Evolutionary conservation across 2,329 filamentous ascomycete genomes (phyloP), one percentile per base, ranked within the genome.

Genomic region (Apiospora marii): DNA sequence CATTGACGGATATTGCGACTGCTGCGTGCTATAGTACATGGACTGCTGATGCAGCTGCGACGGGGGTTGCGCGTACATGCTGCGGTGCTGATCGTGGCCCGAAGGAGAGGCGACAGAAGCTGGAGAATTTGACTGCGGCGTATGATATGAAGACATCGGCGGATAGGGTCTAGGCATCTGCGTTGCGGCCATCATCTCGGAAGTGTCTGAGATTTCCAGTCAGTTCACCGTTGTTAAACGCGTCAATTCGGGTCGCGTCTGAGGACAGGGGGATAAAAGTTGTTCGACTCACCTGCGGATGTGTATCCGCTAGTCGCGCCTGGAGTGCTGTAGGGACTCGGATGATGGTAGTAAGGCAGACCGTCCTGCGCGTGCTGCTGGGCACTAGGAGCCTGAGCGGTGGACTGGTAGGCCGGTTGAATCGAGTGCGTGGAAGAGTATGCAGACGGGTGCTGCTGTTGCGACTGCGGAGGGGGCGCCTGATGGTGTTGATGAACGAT

Each of bases 121-220:
- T 68, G 96, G 96, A 71, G 96, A 98, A 83, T 96, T 97, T 72
- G 95, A 97, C 85, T 98, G 95, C 71, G 95, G 95, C 24, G 95
- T 97, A 83, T 98, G 94, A 82, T 98, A 98, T 37, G 53, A 61
- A 44, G 88, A 88, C 81, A 98, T 97, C 74, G 94, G 94, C 77
- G 95, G 95, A 82, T 97, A 98, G 67, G 92, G 90, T 82, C 92
- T 90, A 83, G 94, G 93, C 93, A 91, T 88, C 80, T 87, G 84
- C 74, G 85, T 85, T 78, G 89, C 87, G 84, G 92, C 92, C 88
- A 90, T 92, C 86, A 92, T 92, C 76, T 91, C 89, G 84, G 87
- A 87, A 74, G 87, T 89, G 80, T 90, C 89, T 90, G 74, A 37
- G 67, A 72, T 24, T 67, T 70, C 22, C 37, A 70, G 70, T 81